Evolutionary conservation across 331 rosid species (phyloP).

Genomic region (Acacia pycnantha): DNA sequence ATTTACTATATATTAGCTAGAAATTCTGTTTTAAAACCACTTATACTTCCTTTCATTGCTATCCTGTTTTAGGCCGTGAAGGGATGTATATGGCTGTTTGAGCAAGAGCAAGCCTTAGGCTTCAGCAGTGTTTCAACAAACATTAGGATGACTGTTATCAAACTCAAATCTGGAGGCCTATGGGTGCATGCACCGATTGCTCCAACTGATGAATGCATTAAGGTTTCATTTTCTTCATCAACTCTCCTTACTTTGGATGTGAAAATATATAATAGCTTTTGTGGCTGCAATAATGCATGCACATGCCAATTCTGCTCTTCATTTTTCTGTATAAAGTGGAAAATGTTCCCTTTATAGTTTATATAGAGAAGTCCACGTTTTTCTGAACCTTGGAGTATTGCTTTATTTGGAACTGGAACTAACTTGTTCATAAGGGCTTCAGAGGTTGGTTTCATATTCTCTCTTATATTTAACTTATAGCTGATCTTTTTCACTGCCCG

Average conservation of each 20-base stretch:
- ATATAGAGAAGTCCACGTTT: neutral
- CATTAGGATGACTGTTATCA: slow-evolving; percentile 92
- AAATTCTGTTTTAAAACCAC: slow-evolving; percentile 13
- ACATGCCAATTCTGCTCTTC: neutral
- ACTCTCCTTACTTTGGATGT: slow-evolving; percentile 19
- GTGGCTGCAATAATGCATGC: neutral
- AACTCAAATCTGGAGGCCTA: slow-evolving; percentile 92
- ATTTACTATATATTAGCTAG: neutral
- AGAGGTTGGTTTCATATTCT: neutral
- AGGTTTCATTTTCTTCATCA: slow-evolving; percentile 48
- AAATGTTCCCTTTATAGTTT: neutral
- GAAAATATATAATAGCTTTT: slow-evolving; percentile 15
- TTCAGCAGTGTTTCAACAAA: slow-evolving; percentile 99
- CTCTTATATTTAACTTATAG: neutral
- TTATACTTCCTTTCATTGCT: slow-evolving; percentile 12
- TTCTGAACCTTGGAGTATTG: neutral
- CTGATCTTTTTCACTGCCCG: neutral
- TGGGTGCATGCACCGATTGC: slow-evolving; percentile 99
- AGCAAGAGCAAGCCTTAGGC: slow-evolving; percentile 98
- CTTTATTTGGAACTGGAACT: slow-evolving; percentile 3
- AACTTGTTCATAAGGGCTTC: slow-evolving; percentile 1
- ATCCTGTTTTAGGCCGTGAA: slow-evolving; percentile 68
- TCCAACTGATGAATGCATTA: slow-evolving; percentile 93
- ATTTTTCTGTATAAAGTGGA: neutral
- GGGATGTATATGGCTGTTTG: slow-evolving; percentile 87